Base-by-base conservation (phyloP, 208 protist species). In the Leishmania martiniquensis region DNA sequence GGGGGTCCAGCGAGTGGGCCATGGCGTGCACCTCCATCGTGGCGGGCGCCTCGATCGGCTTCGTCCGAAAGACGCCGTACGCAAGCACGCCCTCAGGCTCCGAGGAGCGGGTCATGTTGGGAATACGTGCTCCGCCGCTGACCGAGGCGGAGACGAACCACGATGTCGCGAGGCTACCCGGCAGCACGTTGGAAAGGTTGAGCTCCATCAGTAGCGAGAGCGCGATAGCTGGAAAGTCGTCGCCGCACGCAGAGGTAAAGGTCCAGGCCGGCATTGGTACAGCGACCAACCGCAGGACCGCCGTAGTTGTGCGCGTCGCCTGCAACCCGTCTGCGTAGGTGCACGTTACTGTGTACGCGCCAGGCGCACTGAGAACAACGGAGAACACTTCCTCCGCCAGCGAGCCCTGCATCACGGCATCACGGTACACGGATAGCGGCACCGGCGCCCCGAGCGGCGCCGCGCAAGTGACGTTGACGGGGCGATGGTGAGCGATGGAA, bases 251-350 rank as follows among this genome's bases (percentile, higher is more conserved):
- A 7, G 90, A 88, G 25, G 37, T 34, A 55, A 87, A 84, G 5
- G 75, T 62, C 0, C 86, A 88, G 10, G 75, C 42, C 29, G 78
- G 81, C 63, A 94, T 71, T 37, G 86, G 74, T 60, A 76, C 52
- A 45, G 88, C 76, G 13, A 81, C 37, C 13, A 92, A 57, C 39
- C 76, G 52, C 66, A 90, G 60, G 42, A 74, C 37, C 44, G 47
- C 47, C 20, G n/a, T 79, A 15, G 83, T 62, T 32, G 39, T 73
- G 77, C 85, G 82, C 52, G 45, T 59, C 44, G 60, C 49, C 25
- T 76, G 66, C 7, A 92, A 72, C 62, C 85, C 77, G 71, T 94
- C 90, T 13, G 67, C 60, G 84, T 94, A 92, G 57, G 65, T 68
- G 76, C 90, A 92, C 54, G 80, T 82, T 37, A 94, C 72, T 20